Base-by-base conservation (phyloP, 106 monocot species). In the Narthecium ossifragum region DNA sequence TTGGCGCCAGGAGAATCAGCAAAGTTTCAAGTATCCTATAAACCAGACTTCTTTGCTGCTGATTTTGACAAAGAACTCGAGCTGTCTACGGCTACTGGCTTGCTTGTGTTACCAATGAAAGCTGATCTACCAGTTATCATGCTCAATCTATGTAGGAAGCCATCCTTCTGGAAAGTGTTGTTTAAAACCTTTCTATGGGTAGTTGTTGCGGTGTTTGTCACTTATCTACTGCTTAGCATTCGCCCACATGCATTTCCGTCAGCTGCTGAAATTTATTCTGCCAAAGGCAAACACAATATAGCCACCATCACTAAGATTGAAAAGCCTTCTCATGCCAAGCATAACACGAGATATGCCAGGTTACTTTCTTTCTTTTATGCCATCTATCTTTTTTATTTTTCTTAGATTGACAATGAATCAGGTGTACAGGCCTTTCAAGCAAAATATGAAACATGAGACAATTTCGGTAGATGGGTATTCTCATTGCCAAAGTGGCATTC, bases 41-140 rank as follows among this genome's bases (percentile, higher is more conserved):
- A 49, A 67, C n/a, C 80, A 10, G 86, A 86, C 24, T 84, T 78
- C 47, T 72, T 78, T 51, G 46, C 70, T 20, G 29, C 62, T 57
- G 57, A 72, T 24, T 54, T 87, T 60, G 73, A 70, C 9, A 80
- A 83, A 61, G 73, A 86, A 65, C 77, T 92, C 24, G 69, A 86
- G 62, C 47, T 92, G 46, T 74, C 69, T 2, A 77, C 74, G 67
- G 61, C 69, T 32, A 68, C 68, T 33, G 91, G 86, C 6, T 57
- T 83, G 23, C 48, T 86, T 56, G 77, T 80, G 57, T 72, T 86
- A 60, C 91, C 91, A 1, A 77, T 92, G 86, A 80, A 61, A 65
- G 91, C 77, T 28, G 74, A 22, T 20, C 53, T 86, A 51, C 72
- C 92, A 0, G 29, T 73, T 31, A 60, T 55, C 36, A 66, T 78